Conservation (phyloP, 331 rosid genomes). For the Arachis monticola region DNA sequence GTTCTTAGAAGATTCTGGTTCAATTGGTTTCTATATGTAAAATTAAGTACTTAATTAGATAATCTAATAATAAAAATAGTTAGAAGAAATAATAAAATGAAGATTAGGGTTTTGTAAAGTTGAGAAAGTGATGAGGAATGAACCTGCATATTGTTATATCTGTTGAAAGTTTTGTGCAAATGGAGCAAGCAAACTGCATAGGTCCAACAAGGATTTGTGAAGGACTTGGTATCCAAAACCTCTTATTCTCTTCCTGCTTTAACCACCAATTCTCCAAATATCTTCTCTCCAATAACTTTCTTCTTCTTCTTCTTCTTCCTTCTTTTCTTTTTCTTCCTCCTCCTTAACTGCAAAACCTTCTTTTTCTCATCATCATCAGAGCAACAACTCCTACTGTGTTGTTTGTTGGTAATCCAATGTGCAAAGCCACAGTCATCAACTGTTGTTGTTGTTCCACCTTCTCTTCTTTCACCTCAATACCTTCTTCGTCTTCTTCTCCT, state of each 20-base stretch:
- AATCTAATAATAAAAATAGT: too few relatives aligned
- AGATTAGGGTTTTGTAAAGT: too few relatives aligned
- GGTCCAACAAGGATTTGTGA: constrained; percentile 97
- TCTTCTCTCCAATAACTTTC: constrained; percentile 32
- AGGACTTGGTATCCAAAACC: constrained; percentile 97
- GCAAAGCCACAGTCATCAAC: constrained; percentile 67
- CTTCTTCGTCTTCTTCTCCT: constrained; percentile 29
- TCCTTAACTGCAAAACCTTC: constrained; percentile 44
- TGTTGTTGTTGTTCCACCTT: constrained; percentile 42
- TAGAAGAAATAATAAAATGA: too few relatives aligned
- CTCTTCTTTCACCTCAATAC: constrained; percentile 58
- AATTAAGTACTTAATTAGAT: too few relatives aligned
- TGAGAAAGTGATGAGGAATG: constrained; percentile 24
- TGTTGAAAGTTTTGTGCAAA: constrained; percentile 92
- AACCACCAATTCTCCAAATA: constrained; percentile 47
- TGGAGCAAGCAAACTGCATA: constrained; percentile 94
- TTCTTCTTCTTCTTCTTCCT: neutral
- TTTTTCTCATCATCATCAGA: constrained; percentile 13
- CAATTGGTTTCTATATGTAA: too few relatives aligned
- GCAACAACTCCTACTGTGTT: constrained; percentile 24
- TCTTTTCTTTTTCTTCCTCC: constrained; percentile 23
- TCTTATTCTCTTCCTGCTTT: constrained; percentile 38
- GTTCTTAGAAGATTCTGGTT: too few relatives aligned
- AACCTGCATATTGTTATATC: constrained; percentile 99
- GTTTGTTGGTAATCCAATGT: constrained; percentile 73